These are phyloP conservation scores for Aspergillus fumigatiaffinis DNA, from an alignment of 2,329 filamentous ascomycete species.

Conservation along the genomic window DNA sequence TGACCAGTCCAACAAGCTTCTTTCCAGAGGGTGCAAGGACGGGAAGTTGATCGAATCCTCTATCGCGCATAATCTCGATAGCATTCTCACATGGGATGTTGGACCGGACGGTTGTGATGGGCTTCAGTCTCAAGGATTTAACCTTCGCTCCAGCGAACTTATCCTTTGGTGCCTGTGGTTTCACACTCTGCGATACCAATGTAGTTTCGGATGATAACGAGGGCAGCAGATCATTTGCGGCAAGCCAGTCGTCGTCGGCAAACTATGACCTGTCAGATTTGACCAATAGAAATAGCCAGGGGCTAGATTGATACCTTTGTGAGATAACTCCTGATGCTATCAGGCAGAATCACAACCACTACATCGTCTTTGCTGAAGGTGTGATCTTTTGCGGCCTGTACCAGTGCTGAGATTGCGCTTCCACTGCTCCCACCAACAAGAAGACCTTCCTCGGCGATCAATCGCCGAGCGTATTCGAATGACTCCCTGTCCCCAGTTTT, in stretches of 20 bases:
- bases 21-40: conserved; percentile 68
- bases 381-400: conserved; percentile 71
- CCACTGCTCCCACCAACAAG: conserved; percentile 92
- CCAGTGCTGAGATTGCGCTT: conserved; percentile 79
- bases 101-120: conserved; percentile 77
- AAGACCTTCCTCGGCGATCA: conserved; percentile 92
- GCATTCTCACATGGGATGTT: conserved; percentile 74
- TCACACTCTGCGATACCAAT: conserved; percentile 25
- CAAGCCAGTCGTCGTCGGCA: conserved; percentile 97
- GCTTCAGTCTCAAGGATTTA: conserved; percentile 79
- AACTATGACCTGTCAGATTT: conserved; percentile 52
- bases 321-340: conserved; percentile 95
- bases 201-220: conserved; percentile 48
- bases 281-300: neutral
- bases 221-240: conserved; percentile 86
- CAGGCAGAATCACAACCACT: conserved; percentile 85
- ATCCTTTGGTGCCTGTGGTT: conserved; percentile 50
- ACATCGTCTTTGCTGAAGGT: conserved; percentile 78
- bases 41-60: conserved; percentile 95
- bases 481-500: conserved; percentile 94
- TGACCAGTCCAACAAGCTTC: conserved; percentile 85
- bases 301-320: conserved; percentile 59
- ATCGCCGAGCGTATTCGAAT: conserved; percentile 80
- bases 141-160: conserved; percentile 77
- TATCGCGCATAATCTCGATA: conserved; percentile 97